A percentile compares a stretch with the other conserved stretches of the same genome.
Evolutionary conservation across 176 grass and related monocot species (phyloP).

Genomic region (Pontederia crassipes): DNA sequence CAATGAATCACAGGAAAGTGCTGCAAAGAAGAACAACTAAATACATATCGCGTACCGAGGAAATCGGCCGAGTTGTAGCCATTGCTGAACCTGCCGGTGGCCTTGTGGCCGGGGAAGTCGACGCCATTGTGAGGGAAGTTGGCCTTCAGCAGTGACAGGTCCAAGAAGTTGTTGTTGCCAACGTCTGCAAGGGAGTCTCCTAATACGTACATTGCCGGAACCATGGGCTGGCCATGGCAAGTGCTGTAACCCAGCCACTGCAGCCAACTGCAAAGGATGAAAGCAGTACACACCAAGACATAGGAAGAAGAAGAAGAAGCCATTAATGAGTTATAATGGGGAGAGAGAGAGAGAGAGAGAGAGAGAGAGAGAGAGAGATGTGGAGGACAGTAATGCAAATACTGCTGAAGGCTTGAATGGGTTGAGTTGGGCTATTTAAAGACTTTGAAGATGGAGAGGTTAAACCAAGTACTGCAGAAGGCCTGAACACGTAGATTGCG

Average conservation of each 20-base stretch:
- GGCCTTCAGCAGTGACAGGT: conserved; percentile 51
- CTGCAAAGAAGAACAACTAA: not conserved
- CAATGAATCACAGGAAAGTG: not conserved
- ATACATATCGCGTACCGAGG: conserved; percentile 27
- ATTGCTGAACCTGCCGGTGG: conserved; percentile 86
- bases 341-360: too few species aligned
- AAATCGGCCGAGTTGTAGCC: conserved; percentile 78
- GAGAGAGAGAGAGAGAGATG: too few species aligned
- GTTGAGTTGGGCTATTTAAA: too few species aligned
- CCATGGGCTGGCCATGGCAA: not conserved
- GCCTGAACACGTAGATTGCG: too few species aligned
- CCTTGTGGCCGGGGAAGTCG: conserved; percentile 51
- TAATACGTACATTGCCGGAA: conserved; percentile 62
- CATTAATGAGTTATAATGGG: too few species aligned
- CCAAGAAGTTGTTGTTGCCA: conserved; percentile 78
- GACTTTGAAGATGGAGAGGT: too few species aligned
- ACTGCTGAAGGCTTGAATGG: too few species aligned
- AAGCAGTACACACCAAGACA: too few species aligned
- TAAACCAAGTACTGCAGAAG: too few species aligned
- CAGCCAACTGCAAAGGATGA: too few species aligned
- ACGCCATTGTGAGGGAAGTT: conserved; percentile 84
- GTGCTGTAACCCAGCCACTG: not conserved
- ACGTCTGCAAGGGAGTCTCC: conserved; percentile 88
- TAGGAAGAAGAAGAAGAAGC: too few species aligned
- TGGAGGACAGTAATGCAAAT: too few species aligned